These are phyloP conservation scores for Shiraia bambusicola DNA, from an alignment of 2,329 filamentous ascomycete genomes.

Conservation along the genomic window DNA sequence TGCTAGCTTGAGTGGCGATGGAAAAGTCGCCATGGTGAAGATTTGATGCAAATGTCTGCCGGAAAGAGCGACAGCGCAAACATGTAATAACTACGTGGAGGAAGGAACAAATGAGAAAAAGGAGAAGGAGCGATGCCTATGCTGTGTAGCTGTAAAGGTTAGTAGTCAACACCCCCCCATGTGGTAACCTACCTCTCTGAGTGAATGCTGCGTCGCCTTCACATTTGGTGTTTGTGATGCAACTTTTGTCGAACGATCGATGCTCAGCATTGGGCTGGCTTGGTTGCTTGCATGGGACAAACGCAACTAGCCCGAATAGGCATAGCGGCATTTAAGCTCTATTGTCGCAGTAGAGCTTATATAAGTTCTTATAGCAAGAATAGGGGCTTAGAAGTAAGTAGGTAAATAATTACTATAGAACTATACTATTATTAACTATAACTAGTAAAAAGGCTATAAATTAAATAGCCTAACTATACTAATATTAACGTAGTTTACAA, in stretches of 20 bases:
- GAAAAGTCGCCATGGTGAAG: conserved; percentile 31
- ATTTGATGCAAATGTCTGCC: conserved; percentile 2
- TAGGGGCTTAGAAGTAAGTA: too few relatives aligned
- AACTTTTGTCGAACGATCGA: conserved; percentile 11
- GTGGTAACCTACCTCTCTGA: conserved; percentile 9
- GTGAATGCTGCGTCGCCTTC: conserved; percentile 13
- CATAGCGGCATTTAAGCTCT: conserved; percentile 3
- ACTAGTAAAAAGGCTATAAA: too few relatives aligned
- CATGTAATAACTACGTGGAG: conserved; percentile 20
- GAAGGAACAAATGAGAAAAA: conserved; percentile 9
- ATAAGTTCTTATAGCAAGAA: too few relatives aligned
- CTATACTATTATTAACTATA: too few relatives aligned
- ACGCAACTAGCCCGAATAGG: conserved; percentile 10
- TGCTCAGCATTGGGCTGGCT: conserved; percentile 8
- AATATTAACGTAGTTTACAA: too few relatives aligned
- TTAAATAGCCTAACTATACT: too few relatives aligned
- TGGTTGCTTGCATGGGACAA: conserved; percentile 8
- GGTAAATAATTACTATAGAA: too few relatives aligned
- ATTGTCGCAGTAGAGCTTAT: too few relatives aligned
- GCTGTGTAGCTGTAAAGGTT: conserved; percentile 16
- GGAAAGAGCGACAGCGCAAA: conserved; percentile 22
- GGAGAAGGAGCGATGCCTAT: conserved; percentile 1
- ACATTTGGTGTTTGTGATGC: conserved; percentile 16
- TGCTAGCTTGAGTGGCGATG: conserved; percentile 34
- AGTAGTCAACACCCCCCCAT: conserved; percentile 19